A percentile compares a stretch with the other conserved stretches of the same genome.
These are phyloP conservation scores for Aspergillus chevalieri DNA, from an alignment of 2,329 filamentous ascomycete genomes.

Conservation along the genomic window DNA sequence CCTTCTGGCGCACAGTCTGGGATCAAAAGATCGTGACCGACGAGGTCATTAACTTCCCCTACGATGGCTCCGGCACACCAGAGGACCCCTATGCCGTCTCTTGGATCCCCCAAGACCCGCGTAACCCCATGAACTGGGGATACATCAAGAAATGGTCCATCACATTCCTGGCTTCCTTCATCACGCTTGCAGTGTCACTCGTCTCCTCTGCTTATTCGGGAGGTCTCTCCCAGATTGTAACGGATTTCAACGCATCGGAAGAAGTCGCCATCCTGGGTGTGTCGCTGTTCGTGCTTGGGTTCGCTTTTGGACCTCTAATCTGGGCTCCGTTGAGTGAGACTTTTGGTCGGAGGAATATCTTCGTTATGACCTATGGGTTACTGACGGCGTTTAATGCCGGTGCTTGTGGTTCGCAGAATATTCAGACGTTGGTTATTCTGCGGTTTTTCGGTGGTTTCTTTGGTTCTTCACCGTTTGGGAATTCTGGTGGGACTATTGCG, in stretches of 20 bases:
- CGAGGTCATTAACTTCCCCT: constrained; percentile 21
- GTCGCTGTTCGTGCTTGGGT: constrained; percentile 40
- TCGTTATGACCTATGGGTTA: constrained; percentile 20
- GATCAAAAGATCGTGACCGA: constrained; percentile 27
- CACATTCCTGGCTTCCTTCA: constrained; percentile 29
- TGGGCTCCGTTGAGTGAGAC: constrained; percentile 35
- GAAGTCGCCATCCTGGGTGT: constrained; percentile 35
- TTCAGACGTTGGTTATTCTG: constrained; percentile 55
- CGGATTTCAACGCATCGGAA: constrained; percentile 23
- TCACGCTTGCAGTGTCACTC: constrained; percentile 34
- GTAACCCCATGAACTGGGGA: constrained; percentile 35
- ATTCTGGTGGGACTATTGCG: constrained; percentile 55
- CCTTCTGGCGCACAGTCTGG: constrained; percentile 24
- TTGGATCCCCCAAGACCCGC: constrained; percentile 34
- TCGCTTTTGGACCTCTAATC: constrained; percentile 39
- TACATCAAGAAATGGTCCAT: constrained; percentile 32
- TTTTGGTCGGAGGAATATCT: constrained; percentile 27
- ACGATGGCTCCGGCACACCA: constrained; percentile 32
- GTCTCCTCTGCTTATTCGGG: constrained; percentile 37
- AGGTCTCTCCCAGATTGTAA: constrained; percentile 27
- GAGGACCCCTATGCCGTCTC: constrained; percentile 35
- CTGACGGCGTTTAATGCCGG: constrained; percentile 58
- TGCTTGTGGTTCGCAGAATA: constrained; percentile 51
- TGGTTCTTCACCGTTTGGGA: constrained; percentile 55
- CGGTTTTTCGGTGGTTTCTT: constrained; percentile 61